Evolutionary conservation across 2,329 filamentous ascomycete species (phyloP), one percentile per base, ranked within the genome.

Genomic region (Pseudogymnoascus sp.): DNA sequence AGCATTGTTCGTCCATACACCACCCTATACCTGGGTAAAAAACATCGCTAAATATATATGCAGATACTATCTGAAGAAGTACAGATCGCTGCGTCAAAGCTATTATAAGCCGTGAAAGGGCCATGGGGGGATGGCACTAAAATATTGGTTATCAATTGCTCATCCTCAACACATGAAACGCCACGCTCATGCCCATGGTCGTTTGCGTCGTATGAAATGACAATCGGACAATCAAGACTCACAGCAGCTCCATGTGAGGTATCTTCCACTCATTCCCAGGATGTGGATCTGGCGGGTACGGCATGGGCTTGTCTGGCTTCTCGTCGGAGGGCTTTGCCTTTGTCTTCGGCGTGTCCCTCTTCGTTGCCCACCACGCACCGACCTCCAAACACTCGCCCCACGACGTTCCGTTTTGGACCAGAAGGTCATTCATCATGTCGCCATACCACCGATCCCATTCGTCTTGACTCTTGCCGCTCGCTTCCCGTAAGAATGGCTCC

Each of bases 401-500:
- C 59, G 84, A 86, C 16, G 90, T 87, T 18, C 90, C 90, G 63
- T 86, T 87, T 66, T 93, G 88, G 73, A 88, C 86, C 72, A 96
- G 82, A 71, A 97, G 76, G 75, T 95, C 89, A 57, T 85, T 84
- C 82, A 91, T 93, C 88, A 96, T 90, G 75, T 88, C 90, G 42
- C 87, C 86, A 77, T 90, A 86, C 93, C 93, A 97, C 45, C 86
- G 81, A 74, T 96, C 90, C 92, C 92, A 97, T 77, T 97, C 93
- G 69, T 96, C 91, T 72, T 90, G 86, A 70, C 88, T 91, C 79
- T 96, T 96, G 12, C 88, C 89, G 71, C 89, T 96, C 54, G 86
- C 85, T 70, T 96, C 89, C 69, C 89, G 85, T 69, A 97, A 78
- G 64, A 95, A 77, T 4, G 91, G 90, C 75, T 97, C 93, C 70